phyloP scores from a whole-genome alignment of 345 rosid genomes.

The Triadica sebifera region DNA sequence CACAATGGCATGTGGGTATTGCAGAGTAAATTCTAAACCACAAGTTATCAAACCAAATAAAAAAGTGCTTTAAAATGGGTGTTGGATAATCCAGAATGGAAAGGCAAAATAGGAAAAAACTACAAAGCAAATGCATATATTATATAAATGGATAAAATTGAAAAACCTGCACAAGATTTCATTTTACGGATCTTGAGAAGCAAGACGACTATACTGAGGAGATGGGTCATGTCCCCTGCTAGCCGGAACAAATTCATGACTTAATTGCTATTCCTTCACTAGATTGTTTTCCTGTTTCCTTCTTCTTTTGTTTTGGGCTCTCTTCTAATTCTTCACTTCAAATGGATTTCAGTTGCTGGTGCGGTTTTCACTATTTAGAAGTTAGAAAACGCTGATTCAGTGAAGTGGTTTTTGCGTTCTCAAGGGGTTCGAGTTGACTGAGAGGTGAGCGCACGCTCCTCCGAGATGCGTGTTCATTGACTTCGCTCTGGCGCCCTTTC shows the following conservation, averaged over 20 bases:
- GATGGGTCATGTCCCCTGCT: slow-evolving; percentile 46
- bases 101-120: neutral
- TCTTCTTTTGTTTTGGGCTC: neutral
- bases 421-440: neutral
- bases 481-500: too few species aligned
- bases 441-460: neutral
- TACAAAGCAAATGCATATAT: neutral
- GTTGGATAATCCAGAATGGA: neutral
- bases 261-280: neutral
- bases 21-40: neutral
- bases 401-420: neutral
- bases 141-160: neutral
- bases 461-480: neutral
- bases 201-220: slow-evolving; percentile 35
- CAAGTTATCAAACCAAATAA: neutral
- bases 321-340: neutral
- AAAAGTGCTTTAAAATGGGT: neutral
- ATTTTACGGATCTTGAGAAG: slow-evolving; percentile 41
- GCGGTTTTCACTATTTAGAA: neutral
- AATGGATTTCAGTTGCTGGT: neutral
- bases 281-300: too few species aligned
- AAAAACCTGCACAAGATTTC: slow-evolving; percentile 37
- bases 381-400: neutral
- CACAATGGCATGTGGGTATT: too few species aligned
- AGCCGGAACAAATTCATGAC: slow-evolving; percentile 37